Evolutionary conservation across 257 asterid genomes (phyloP).

Genomic region (Henckelia pumila): DNA sequence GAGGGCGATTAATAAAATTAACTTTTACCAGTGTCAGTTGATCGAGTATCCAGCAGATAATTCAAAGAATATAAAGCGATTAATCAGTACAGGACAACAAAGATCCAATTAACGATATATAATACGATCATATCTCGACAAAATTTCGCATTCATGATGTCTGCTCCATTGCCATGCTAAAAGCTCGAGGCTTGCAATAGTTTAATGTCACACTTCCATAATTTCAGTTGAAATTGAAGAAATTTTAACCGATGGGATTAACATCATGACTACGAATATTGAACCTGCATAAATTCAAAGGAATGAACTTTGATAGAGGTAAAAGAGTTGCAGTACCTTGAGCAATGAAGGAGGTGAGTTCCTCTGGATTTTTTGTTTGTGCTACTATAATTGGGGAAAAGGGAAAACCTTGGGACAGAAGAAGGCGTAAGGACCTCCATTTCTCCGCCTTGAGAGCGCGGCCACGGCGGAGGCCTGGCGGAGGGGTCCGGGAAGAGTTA

Average conservation of each 20-base stretch:
- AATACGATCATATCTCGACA: too few relatives aligned
- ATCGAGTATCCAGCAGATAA: neutral
- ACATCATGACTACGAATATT: too few relatives aligned
- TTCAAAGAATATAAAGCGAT: neutral
- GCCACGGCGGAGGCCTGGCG: constrained; percentile 14
- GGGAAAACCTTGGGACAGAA: constrained; percentile 22
- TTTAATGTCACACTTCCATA: neutral
- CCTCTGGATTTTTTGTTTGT: constrained; percentile 13
- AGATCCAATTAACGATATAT: neutral
- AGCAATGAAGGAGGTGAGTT: constrained; percentile 27
- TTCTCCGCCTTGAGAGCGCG: constrained; percentile 10
- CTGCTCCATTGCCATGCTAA: neutral
- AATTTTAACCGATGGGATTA: neutral
- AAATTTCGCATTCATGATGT: neutral
- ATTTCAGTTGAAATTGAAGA: neutral
- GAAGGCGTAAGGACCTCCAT: constrained; percentile 35
- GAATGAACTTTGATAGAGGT: neutral
- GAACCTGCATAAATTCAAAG: neutral
- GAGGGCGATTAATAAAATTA: neutral
- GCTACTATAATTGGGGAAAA: constrained; percentile 13
- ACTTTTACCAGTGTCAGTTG: neutral
- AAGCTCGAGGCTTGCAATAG: neutral
- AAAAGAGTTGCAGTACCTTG: constrained; percentile 27
- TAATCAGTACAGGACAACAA: neutral
- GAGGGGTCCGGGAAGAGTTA: neutral